phyloP scores from a whole-genome alignment of 1,284 basidiomycete species.

The Microbotryum scabiosae region DNA sequence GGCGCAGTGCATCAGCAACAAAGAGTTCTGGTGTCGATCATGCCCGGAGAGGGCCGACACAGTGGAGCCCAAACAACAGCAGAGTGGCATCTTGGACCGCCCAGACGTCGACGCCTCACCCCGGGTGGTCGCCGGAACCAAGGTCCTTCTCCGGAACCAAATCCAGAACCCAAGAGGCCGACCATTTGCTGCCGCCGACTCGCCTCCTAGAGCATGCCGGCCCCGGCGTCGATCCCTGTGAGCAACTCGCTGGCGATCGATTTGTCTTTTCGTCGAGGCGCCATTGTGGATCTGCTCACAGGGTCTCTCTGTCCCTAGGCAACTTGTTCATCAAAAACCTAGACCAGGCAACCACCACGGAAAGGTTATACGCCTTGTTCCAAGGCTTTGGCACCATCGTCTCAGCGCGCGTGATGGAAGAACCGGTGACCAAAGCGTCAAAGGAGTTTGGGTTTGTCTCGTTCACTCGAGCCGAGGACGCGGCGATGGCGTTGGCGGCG shows the following conservation, averaged over 20 bases:
- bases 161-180: too few species aligned
- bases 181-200: too few species aligned
- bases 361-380: conserved; percentile 71
- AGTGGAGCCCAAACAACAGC: too few species aligned
- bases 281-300: not conserved
- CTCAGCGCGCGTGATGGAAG: conserved; percentile 88
- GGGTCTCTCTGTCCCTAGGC: not conserved
- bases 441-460: conserved; percentile 95
- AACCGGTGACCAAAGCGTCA: conserved; percentile 62
- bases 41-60: too few species aligned
- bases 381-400: conserved; percentile 36
- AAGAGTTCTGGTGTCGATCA: too few species aligned
- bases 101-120: too few species aligned
- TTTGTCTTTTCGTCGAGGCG: not conserved
- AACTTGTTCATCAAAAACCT: conserved; percentile 54
- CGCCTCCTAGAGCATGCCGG: too few species aligned
- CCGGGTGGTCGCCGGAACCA: too few species aligned
- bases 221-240: conserved; percentile 9
- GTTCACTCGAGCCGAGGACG: conserved; percentile 47
- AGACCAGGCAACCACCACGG: conserved; percentile 72
- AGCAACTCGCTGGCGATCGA: not conserved
- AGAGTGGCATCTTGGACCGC: too few species aligned
- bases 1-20: too few species aligned
- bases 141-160: too few species aligned
- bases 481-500: conserved; percentile 58